Conservation (phyloP, 2,329 filamentous ascomycete species). For the Calycina marina region DNA sequence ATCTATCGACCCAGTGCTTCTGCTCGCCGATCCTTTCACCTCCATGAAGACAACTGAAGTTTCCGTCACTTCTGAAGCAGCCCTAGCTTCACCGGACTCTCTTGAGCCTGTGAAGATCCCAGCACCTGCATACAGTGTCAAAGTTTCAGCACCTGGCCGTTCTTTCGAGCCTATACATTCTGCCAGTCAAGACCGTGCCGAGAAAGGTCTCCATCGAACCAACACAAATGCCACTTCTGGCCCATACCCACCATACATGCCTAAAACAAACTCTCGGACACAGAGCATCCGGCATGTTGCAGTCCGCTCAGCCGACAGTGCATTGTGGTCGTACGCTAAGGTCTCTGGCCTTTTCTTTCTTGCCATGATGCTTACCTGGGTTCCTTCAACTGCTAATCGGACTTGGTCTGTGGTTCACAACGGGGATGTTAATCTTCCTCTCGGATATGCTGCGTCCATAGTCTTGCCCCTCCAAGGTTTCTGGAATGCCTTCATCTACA, state of each 20-base stretch:
- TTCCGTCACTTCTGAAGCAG: constrained; percentile 41
- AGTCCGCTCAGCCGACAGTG: constrained; percentile 32
- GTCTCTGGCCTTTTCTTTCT: constrained; percentile 59
- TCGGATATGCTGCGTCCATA: constrained; percentile 57
- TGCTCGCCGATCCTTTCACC: constrained; percentile 30
- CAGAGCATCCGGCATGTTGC: constrained; percentile 3
- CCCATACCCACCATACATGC: not conserved
- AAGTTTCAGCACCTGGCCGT: constrained; percentile 4
- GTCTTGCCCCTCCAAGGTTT: constrained; percentile 73
- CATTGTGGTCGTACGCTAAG: constrained; percentile 55
- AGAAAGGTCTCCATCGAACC: not conserved
- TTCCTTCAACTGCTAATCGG: constrained; percentile 64
- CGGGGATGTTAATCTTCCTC: constrained; percentile 34
- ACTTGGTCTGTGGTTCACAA: constrained; percentile 53
- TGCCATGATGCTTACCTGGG: constrained; percentile 58
- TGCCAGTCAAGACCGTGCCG: not conserved
- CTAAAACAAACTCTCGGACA: constrained; percentile 1
- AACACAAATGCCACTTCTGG: not conserved
- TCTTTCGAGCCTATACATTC: not conserved
- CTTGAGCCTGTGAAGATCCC: constrained; percentile 4
- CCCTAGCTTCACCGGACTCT: constrained; percentile 6
- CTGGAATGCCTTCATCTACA: constrained; percentile 72
- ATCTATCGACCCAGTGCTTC: constrained; percentile 26
- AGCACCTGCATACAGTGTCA: constrained; percentile 5
- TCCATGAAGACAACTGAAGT: constrained; percentile 48